Base-by-base conservation (phyloP, 116 monocot genomes). In the Dioscorea cayenensis region DNA sequence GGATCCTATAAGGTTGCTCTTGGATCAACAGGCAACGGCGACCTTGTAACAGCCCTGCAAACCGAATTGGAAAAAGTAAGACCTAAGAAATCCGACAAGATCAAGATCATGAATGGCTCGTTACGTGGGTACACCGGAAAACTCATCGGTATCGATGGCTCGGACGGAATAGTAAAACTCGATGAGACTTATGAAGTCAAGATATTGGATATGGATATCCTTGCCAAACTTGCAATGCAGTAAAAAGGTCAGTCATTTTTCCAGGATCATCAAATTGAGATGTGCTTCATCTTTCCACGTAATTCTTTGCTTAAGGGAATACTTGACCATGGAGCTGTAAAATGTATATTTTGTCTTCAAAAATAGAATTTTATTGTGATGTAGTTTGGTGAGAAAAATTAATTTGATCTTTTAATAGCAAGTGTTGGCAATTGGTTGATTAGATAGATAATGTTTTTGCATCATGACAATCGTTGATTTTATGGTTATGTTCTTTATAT, bases 151-250 rank as follows among this genome's bases (percentile, higher is more conserved):
- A 68, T 97, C 17, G 97, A 97, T 67, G 93, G 97, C 17, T 85
- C 93, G 7, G 97, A 97, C 68, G 97, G 97, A 21, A 97, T 97
- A 4, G 97, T 97, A 3, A 92, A 88, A 69, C 68, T 97, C 50
- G 93, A 93, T 27, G 90, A 83, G 23, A 84, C 84, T 1, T 78
- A 77, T 32, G 97, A 92, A 35, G 93, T 97, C 3, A 93, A 93
- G 36, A 97, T 93, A 38, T 78, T 97, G 27, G 97, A 97, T 63
- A 84, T 97, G 88, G 84, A 70, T n/a, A 76, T 88, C 28, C 79
- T 97, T 8, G 97, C 84, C 16, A 97, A 97, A 72, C 64, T 90
- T 43, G 82, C 80, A 1, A 27, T 60, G 10, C 75, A 69, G 62
- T 77, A 55, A 43, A 38, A 32, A 32, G 32, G 32, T 32, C 32